Percentiles rank a stretch among this genome's conserved stretches.
These are phyloP conservation scores for Malus hybrid DNA, from an alignment of 331 rosid species.

Conservation along the genomic window DNA sequence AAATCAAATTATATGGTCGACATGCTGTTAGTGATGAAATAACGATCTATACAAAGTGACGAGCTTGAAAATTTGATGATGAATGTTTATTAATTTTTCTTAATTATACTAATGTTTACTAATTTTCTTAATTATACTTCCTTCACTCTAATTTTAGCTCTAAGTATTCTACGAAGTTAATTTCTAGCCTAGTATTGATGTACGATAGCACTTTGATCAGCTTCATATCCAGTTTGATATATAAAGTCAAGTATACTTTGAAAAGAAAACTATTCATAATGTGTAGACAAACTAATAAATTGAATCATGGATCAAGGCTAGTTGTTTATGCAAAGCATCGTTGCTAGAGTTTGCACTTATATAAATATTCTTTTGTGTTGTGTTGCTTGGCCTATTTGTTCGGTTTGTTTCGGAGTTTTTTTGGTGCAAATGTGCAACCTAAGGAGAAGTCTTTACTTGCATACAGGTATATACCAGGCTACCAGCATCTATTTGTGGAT, in stretches of 20 bases:
- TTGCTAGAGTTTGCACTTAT: not conserved
- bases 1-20: too few relatives aligned
- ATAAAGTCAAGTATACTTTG: not conserved
- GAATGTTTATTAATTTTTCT: too few relatives aligned
- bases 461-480: conserved; percentile 10
- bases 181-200: not conserved
- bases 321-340: not conserved
- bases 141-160: not conserved
- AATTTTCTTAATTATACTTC: too few relatives aligned
- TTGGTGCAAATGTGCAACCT: not conserved
- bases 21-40: too few relatives aligned
- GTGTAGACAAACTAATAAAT: not conserved
- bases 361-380: not conserved
- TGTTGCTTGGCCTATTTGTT: not conserved
- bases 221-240: not conserved
- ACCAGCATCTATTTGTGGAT: conserved; percentile 26
- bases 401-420: not conserved
- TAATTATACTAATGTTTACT: too few relatives aligned
- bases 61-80: too few relatives aligned
- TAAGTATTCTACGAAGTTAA: not conserved
- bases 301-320: not conserved
- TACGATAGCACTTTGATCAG: not conserved
- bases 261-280: not conserved
- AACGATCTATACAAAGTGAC: too few relatives aligned
- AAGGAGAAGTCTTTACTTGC: not conserved